Evolutionary conservation across 805 yeast genomes (phyloP), one percentile per base, ranked within the genome.

Genomic region (Candida ovalis): DNA sequence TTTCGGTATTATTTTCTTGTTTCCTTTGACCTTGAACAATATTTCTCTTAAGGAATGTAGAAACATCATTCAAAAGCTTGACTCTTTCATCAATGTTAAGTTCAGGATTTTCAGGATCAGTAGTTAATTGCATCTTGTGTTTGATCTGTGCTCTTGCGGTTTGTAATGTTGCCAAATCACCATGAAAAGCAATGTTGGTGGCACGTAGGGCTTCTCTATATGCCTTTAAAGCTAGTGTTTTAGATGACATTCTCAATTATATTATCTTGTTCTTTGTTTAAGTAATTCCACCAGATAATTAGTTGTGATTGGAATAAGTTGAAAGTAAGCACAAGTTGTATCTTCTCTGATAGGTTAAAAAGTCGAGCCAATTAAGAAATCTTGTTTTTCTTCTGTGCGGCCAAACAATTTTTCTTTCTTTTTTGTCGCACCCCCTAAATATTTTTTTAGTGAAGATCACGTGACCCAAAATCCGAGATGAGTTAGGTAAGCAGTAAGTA

Each of bases 1-100:
- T 70, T 2, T 72, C 76, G 19, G 19, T 35, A 10, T 18, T 17
- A 10, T 35, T 18, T 8, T n/a, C 56, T 69, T 75, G 12, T 17
- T 35, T 35, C 56, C 69, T 75, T 51, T 68, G 72, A 7, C 96
- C 98, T 68, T 92, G 99, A 3, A 92, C 97, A n/a, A 92, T 74
- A 64, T 92, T 92, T 49, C 75, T 72, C 43, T 77, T 72, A 49
- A 92, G 71, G 53, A 90, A 84, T 37, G 65, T 62, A 1, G 91
- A 80, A n/a, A 92, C 85, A 17, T 84, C 91, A 45, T 82, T 77
- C 49, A 90, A 69, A 52, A 80, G 74, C 44, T 75, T 66, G 27
- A 85, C 67, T 48, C 82, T 74, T 48, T 79, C 75, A 5, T 73
- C 76, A 2, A 72, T 60, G 3, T 77, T 65, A 47, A 78, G 72